Evolutionary conservation across 371 early-diverging fungal genomes (phyloP).

Genomic region (Parasitella parasitica): DNA sequence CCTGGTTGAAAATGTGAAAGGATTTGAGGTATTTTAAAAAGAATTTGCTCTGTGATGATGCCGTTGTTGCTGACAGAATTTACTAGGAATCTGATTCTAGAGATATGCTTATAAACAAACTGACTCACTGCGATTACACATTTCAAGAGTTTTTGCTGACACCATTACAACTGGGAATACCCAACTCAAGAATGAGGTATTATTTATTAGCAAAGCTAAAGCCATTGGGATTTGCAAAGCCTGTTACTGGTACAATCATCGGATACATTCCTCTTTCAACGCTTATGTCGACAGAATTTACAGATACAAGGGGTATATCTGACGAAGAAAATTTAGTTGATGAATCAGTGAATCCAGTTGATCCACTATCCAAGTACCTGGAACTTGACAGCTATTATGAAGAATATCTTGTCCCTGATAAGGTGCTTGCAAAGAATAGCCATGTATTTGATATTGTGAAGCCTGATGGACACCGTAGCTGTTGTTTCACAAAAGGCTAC

Average conservation of each 20-base stretch:
- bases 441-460: constrained; percentile 77
- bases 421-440: constrained; percentile 58
- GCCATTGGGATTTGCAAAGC: constrained; percentile 41
- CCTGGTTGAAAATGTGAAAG: constrained; percentile 82
- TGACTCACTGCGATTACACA: constrained; percentile 48
- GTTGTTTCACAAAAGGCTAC: constrained; percentile 89
- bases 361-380: constrained; percentile 37
- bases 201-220: constrained; percentile 57
- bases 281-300: constrained; percentile 29
- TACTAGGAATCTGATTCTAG: constrained; percentile 60
- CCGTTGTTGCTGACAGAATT: too few species aligned
- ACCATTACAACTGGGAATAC: constrained; percentile 69
- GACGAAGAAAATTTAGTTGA: constrained; percentile 30
- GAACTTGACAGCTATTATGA: constrained; percentile 17
- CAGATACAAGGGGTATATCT: constrained; percentile 22
- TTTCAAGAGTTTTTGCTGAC: constrained; percentile 67
- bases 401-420: constrained; percentile 40
- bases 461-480: constrained; percentile 59
- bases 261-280: constrained; percentile 51
- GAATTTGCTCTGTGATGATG: too few species aligned
- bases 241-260: constrained; percentile 48
- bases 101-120: constrained; percentile 51
- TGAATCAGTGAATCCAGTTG: constrained; percentile 29
- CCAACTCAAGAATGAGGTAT: constrained; percentile 71
- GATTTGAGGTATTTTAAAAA: constrained; percentile 63